These are phyloP conservation scores for Phytophthora multivora DNA, from an alignment of 352 stramenopile species.

Conservation along the genomic window DNA sequence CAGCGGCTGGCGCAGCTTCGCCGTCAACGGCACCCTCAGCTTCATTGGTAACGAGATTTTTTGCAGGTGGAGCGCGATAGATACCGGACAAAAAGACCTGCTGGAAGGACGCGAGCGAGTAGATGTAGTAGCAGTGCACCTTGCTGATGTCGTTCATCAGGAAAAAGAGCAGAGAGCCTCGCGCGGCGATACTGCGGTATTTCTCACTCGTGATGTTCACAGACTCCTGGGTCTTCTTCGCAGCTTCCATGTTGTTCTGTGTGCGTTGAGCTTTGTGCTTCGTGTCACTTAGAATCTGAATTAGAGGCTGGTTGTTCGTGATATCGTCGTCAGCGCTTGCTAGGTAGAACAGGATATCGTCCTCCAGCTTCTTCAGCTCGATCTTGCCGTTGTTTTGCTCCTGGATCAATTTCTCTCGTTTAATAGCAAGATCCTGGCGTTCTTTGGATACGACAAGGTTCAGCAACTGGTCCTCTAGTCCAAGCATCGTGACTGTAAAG, in stretches of 20 bases:
- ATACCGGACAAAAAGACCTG: constrained; percentile 96
- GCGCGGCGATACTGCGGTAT: constrained; percentile 93
- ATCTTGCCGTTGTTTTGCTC: constrained; percentile 97
- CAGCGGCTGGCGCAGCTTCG: constrained; percentile 27
- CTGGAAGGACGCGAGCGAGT: constrained; percentile 96
- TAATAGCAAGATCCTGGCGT: constrained; percentile 79
- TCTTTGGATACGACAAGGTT: constrained; percentile 94
- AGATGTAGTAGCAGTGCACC: constrained; percentile 98
- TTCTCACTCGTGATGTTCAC: constrained; percentile 96
- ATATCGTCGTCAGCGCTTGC: constrained; percentile 97
- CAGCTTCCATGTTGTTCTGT: constrained; percentile 92
- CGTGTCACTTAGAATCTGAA: constrained; percentile 95
- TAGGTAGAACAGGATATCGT: constrained; percentile 95
- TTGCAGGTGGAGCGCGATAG: constrained; percentile 83
- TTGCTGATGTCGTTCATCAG: constrained; percentile 97
- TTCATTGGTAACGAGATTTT: constrained; percentile 23
- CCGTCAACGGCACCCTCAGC: constrained; percentile 42
- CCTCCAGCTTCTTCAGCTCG: constrained; percentile 95
- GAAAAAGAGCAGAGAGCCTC: constrained; percentile 95
- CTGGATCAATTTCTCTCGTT: constrained; percentile 92
- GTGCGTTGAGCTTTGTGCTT: constrained; percentile 93
- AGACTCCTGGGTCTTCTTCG: constrained; percentile 92
- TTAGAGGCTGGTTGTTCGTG: constrained; percentile 97
- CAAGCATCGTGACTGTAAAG: constrained; percentile 94
- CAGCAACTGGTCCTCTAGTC: constrained; percentile 93